Base-by-base conservation (phyloP, 2,329 filamentous ascomycete species). In the Fusarium denticulatum region DNA sequence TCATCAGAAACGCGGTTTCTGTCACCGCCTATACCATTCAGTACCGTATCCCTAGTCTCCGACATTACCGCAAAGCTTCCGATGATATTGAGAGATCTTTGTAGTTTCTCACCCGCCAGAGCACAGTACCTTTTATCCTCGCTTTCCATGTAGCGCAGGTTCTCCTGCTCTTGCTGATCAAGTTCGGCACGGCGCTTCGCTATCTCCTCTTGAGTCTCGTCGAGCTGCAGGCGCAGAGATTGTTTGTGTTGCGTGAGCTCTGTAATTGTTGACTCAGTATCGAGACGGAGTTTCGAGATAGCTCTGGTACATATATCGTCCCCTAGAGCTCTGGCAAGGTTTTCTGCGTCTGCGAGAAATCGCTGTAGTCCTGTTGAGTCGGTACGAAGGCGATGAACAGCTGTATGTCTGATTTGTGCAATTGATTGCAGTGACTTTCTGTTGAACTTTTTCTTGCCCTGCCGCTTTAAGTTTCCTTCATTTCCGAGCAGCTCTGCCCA, bases 261-360 rank as follows among this genome's bases (percentile, higher is more conserved):
- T 5, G 1, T 15, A 1, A 64, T 4, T 1, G 7, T 11, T 7
- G 15, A 7, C n/a, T n/a, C 1, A 9, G 57, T 5, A 20, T 64
- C 18, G 0, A 13, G 0, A 1, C 37, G 11, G 4, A 64, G 16
- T 6, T 52, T 7, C 5, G 57, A 20, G 14, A 64, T 64, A 3
- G 26, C 26, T 20, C 5, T 0, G 1, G 12, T n/a, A 0, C 5
- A 40, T 8, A 2, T 0, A 6, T 50, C 16, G 11, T 24, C 30
- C 5, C 30, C 47, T 6, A 50, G 47, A 20, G 16, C 22, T 34
- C 12, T 20, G 0, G 30, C 6, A 18, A 50, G 22, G 22, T 34
- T 1, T 24, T 50, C 47, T 10, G 30, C 30, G 0, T 50, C 47
- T 9, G 12, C 16, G 0, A 50, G 47, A 20, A 50, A 50, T 1